Evolutionary conservation across 106 monocot genomes (phyloP), one percentile per base, ranked within the genome.

Genomic region (Apostasia shenzhenica): DNA sequence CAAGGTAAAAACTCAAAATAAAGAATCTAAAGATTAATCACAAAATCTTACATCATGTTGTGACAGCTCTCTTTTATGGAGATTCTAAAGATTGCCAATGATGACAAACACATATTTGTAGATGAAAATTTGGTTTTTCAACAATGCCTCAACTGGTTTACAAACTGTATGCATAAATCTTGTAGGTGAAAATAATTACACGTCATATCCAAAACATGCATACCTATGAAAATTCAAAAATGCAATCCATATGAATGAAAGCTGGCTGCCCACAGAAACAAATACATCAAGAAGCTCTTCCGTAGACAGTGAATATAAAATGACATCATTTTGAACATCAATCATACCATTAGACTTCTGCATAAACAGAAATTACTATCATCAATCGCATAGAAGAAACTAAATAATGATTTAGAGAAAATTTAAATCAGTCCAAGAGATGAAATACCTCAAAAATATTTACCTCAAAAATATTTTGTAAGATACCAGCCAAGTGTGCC

Each of bases 181-280:
- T 26, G 26, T 26, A 26, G 26, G 26, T 26, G 26, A 26, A 26
- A 26, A 26, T 26, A 26, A 26, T 26, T 26, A 26, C 26, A 26
- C 26, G 26, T 26, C 8, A 48, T 50, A 65, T 63, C 45, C 40
- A 5, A 4, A 63, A 5, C 1, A 63, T 46, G 63, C 46, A 48
- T 49, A 89, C 97, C 97, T 89, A 51, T 99, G 97, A 61, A 89
- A 92, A 70, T 90, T 89, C 79, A 99, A 74, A 70, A 99, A 99
- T 68, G 80, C 71, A 81, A 90, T 99, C 97, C 97, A 99, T 51
- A 92, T 57, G 46, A 81, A 85, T 41, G 92, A 85, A 59, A 99
- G 80, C 65, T 92, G 89, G 64, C 67, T 79, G 58, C 92, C 89
- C 52, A 99, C 39, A 60, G 80, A 78, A 61, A 76, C 61, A 75